A percentile compares a stretch with the other conserved stretches of the same genome.
Evolutionary conservation across 805 yeast species (phyloP).

Genomic region (Candida bentonensis): DNA sequence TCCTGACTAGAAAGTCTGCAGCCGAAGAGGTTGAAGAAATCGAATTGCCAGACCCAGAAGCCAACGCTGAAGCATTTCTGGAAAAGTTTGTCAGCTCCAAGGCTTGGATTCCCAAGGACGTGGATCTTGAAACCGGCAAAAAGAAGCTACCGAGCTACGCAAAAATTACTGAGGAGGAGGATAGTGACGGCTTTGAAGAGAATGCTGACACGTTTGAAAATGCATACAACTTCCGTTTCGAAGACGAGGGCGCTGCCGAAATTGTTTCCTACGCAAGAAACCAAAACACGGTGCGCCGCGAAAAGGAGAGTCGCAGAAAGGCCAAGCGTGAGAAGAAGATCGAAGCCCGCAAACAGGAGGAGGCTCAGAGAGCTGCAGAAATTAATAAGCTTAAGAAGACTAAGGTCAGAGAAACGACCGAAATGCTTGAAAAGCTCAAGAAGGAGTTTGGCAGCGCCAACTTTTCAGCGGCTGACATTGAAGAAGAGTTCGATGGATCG

Average conservation of each 20-base stretch:
- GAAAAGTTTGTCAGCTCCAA: conserved; percentile 56
- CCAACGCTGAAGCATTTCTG: conserved; percentile 55
- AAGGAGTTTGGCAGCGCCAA: conserved; percentile 55
- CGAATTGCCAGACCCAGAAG: conserved; percentile 50
- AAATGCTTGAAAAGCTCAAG: conserved; percentile 49
- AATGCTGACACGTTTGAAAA: conserved; percentile 84
- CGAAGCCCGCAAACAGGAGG: conserved; percentile 37
- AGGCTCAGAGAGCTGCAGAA: conserved; percentile 41
- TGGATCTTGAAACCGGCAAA: conserved; percentile 43
- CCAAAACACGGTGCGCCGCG: conserved; percentile 83
- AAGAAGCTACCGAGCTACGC: conserved; percentile 17
- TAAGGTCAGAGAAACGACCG: conserved; percentile 66
- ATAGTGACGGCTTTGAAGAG: conserved; percentile 79
- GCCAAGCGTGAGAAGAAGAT: conserved; percentile 63
- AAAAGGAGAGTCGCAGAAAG: conserved; percentile 60
- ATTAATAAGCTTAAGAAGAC: conserved; percentile 58
- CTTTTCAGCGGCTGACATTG: conserved; percentile 52
- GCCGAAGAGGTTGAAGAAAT: conserved; percentile 18
- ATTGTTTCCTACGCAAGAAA: conserved; percentile 86
- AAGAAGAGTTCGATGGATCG: conserved; percentile 76
- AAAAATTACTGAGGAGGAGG: conserved; percentile 31
- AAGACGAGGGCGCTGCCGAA: conserved; percentile 82
- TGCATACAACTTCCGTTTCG: conserved; percentile 90
- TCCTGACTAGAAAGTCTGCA: conserved; percentile 44
- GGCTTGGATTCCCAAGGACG: conserved; percentile 79